phyloP scores from a whole-genome alignment of 140 eudicot species.

The Eryngium alpinum region DNA sequence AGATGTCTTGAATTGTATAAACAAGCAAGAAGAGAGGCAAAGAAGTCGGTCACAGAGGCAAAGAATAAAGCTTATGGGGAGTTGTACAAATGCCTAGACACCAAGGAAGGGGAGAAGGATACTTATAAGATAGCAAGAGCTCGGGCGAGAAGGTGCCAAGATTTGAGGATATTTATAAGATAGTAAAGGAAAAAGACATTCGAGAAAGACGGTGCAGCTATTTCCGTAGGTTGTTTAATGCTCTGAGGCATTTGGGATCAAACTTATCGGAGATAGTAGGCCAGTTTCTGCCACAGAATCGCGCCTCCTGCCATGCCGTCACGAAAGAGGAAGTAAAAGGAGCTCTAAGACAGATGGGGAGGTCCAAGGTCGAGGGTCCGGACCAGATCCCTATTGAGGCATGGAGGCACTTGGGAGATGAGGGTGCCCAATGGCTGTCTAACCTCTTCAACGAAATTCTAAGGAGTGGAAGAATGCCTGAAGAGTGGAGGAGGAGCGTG shows the following conservation, averaged over 20 bases:
- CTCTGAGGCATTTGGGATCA: no score
- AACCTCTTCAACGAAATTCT: not conserved
- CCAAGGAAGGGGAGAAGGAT: no score
- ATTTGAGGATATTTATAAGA: no score
- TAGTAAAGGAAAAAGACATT: no score
- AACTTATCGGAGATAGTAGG: no score
- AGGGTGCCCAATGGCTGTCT: conserved; percentile 1
- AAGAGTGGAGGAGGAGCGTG: not conserved
- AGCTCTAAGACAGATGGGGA: not conserved
- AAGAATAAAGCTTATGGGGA: conserved; percentile 2
- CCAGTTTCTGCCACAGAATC: no score
- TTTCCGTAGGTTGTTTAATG: no score
- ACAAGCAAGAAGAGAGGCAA: not conserved
- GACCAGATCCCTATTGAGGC: no score
- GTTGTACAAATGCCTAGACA: not conserved
- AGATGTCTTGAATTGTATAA: not conserved
- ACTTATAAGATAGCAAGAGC: no score
- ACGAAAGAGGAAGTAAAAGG: not conserved
- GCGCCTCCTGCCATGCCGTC: no score
- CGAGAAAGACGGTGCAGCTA: no score
- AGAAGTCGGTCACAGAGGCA: not conserved
- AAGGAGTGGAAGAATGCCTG: not conserved
- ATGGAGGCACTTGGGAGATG: not conserved
- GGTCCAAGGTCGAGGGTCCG: not conserved
- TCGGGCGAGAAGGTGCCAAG: no score